These are phyloP conservation scores for Trichoderma asperellum DNA, from an alignment of 2,329 filamentous ascomycete genomes.

Conservation along the genomic window DNA sequence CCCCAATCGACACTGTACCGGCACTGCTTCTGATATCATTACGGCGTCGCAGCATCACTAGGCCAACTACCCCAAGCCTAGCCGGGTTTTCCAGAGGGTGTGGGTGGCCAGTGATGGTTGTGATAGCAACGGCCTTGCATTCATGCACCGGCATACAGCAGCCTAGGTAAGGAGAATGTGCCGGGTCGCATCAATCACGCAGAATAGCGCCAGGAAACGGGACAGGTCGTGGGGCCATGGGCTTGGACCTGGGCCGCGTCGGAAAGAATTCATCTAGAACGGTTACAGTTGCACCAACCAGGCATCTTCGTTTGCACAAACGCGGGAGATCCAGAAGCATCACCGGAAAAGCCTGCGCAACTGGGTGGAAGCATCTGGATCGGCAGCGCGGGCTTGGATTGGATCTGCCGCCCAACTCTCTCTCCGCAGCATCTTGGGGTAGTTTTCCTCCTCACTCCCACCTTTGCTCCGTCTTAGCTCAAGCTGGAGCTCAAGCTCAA, in stretches of 20 bases:
- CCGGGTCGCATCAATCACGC: background rate
- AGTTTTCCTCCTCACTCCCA: constrained; percentile 11
- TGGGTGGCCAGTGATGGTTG: background rate
- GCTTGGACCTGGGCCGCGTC: background rate
- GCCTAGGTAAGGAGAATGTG: background rate
- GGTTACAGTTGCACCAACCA: background rate
- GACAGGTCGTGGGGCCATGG: background rate
- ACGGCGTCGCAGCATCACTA: constrained; percentile 6
- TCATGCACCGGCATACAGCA: background rate
- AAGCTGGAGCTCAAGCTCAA: constrained; percentile 19
- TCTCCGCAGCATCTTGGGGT: constrained; percentile 15
- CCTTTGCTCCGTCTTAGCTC: constrained; percentile 17
- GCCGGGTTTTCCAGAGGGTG: constrained; percentile 3
- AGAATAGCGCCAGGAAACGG: background rate
- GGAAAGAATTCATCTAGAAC: constrained; percentile 20
- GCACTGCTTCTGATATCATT: constrained; percentile 13
- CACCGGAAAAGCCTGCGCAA: background rate
- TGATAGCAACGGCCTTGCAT: constrained; percentile 18
- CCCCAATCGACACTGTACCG: constrained; percentile 18
- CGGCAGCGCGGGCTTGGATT: constrained; percentile 4
- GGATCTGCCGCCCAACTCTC: background rate
- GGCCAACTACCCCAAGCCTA: constrained; percentile 21
- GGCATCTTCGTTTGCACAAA: constrained; percentile 6
- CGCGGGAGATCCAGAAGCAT: background rate
- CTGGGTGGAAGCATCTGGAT: background rate